Evolutionary conservation across 2,329 filamentous ascomycete species (phyloP).

Genomic region (Ceratocystis variospora): DNA sequence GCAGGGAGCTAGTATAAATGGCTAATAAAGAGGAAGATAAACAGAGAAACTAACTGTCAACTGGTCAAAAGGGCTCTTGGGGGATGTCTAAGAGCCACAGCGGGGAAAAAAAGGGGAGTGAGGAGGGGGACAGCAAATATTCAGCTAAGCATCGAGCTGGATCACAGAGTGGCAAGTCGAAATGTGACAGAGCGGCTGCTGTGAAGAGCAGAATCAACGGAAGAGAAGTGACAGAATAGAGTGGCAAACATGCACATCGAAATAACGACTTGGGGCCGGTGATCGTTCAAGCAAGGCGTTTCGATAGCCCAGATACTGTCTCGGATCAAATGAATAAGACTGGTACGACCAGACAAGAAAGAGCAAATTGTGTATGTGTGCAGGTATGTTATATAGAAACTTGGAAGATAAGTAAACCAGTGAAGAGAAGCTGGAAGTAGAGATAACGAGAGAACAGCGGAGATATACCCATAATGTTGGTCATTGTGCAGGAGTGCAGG

Average conservation of each 20-base stretch:
- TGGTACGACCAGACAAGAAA: background rate
- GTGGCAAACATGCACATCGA: background rate
- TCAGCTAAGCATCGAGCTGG: background rate
- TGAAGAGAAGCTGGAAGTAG: background rate
- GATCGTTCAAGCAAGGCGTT: background rate
- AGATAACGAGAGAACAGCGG: background rate
- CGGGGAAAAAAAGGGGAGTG: background rate
- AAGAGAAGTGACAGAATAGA: slow-evolving; percentile 5
- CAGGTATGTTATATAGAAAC: background rate
- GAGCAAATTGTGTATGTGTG: background rate
- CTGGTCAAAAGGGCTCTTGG: background rate
- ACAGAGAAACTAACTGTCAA: background rate
- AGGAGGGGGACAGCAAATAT: background rate
- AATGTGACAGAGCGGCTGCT: background rate
- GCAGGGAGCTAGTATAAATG: background rate
- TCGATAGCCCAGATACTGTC: background rate
- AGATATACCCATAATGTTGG: background rate
- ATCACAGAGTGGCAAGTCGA: background rate
- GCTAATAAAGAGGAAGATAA: background rate
- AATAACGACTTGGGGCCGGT: background rate
- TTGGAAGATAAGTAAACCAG: background rate
- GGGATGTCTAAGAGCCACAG: background rate
- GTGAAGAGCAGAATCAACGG: background rate
- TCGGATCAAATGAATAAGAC: background rate
- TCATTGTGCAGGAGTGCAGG: background rate